phyloP scores from a whole-genome alignment of 805 yeast genomes.

The Candida railenensis region DNA sequence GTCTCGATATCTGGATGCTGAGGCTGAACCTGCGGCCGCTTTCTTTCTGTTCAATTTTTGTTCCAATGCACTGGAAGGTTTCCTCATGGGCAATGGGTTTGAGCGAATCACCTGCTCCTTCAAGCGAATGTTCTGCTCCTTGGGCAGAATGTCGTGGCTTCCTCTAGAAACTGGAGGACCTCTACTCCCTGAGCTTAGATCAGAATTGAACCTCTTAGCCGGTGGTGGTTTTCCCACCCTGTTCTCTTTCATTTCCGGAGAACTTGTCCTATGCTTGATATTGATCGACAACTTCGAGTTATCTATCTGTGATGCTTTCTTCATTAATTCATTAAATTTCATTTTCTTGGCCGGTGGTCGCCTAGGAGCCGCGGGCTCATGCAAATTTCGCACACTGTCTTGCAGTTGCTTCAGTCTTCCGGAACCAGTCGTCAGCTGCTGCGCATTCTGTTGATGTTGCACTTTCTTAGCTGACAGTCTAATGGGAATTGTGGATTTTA shows the following conservation, averaged over 20 bases:
- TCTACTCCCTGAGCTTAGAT: too few relatives aligned
- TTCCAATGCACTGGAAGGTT: conserved; percentile 56
- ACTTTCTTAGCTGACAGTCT: background rate
- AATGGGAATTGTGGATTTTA: conserved; percentile 10
- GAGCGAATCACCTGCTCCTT: conserved; percentile 1
- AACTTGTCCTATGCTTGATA: conserved; percentile 25
- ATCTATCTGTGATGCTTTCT: conserved; percentile 63
- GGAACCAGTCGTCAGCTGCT: background rate
- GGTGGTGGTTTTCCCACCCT: conserved; percentile 6
- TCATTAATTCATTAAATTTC: conserved; percentile 67
- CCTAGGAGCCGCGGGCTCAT: background rate
- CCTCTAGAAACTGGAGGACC: too few relatives aligned
- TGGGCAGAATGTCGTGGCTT: too few relatives aligned
- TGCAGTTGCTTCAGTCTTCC: background rate
- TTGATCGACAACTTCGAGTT: conserved; percentile 37
- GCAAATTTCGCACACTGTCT: background rate
- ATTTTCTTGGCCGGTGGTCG: conserved; percentile 37
- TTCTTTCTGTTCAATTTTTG: conserved; percentile 33
- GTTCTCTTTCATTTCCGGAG: conserved; percentile 12
- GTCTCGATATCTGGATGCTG: conserved; percentile 12
- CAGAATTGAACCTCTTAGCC: background rate
- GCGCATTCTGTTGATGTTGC: background rate
- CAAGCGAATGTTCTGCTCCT: too few relatives aligned
- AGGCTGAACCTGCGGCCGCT: background rate
- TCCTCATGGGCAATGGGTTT: conserved; percentile 46